phyloP scores from a whole-genome alignment of 768 basidiomycete species.

The Zangia roseola region DNA sequence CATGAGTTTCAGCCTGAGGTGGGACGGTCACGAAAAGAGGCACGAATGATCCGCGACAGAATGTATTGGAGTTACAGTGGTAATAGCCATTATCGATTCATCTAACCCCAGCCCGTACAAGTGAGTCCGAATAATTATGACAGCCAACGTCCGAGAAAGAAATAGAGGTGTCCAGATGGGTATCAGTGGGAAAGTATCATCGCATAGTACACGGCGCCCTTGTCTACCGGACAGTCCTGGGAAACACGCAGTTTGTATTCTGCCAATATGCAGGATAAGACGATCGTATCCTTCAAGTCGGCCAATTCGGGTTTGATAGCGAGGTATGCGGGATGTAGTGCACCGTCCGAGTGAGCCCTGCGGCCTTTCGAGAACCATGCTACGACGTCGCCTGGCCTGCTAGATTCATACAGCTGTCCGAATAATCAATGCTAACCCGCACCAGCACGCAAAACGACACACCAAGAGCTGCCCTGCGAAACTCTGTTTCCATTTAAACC shows the following conservation, averaged over 20 bases:
- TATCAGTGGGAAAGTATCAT: neutral
- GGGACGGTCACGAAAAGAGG: neutral
- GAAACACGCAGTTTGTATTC: slow-evolving; percentile 9
- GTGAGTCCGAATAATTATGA: too few species aligned
- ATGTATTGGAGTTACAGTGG: too few species aligned
- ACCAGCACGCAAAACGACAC: neutral
- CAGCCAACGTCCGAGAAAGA: too few species aligned
- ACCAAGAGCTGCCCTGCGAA: slow-evolving; percentile 11
- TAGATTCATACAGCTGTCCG: slow-evolving; percentile 12
- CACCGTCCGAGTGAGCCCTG: neutral
- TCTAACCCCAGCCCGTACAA: too few species aligned
- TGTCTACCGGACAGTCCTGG: neutral
- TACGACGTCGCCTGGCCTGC: neutral
- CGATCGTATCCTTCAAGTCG: slow-evolving; percentile 14
- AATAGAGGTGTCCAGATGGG: too few species aligned
- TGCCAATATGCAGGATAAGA: slow-evolving; percentile 20
- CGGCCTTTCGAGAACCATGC: slow-evolving; percentile 14
- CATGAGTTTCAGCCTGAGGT: slow-evolving; percentile 4
- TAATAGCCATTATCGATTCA: too few species aligned
- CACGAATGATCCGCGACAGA: too few species aligned
- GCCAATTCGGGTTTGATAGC: slow-evolving; percentile 11
- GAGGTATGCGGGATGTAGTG: slow-evolving; percentile 3
- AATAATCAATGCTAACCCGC: neutral
- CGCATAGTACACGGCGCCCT: neutral
- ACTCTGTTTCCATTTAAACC: slow-evolving; percentile 12